Base-by-base conservation (phyloP, 2,329 filamentous ascomycete species). In the Xylariaceae sp. region DNA sequence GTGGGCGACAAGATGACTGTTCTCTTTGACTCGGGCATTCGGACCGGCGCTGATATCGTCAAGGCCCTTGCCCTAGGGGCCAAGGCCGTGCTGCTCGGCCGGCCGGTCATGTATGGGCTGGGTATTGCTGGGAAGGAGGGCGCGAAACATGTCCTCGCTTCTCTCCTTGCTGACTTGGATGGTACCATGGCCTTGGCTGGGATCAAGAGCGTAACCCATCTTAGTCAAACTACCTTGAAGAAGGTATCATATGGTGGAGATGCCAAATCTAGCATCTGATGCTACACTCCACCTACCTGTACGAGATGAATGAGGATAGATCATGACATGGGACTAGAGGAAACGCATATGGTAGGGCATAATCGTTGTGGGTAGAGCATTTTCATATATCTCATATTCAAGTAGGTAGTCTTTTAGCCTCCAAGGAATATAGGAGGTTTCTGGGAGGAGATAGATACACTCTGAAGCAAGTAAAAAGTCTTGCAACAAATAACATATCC, bases 11-110 rank as follows among this genome's bases (percentile, higher is more conserved):
- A 78, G 56, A 75, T 87, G n/a, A 81, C 81, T 0, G 76, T 90
- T 17, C 78, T 88, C 39, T 81, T 89, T 14, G 87, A 90, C 64
- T 80, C 63, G 66, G 86, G 85, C 0, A 78, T 87, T 28, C 78
- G 82, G n/a, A 76, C 81, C 29, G 85, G 84, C 1, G 81, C 82
- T 0, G 84, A 87, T 62, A 79, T 86, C 2, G 75, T 88, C 71
- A 84, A 84, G 62, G 82, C 81, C 2, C 65, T 79, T 74, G 60
- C 76, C 74, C 45, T 81, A 73, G 76, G 84, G 3, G 84, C 81
- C 5, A 36, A 36, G 33, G 33, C 33, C 33, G 33, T 36, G 8
- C 33, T 36, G 6, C 6, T 36, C 33, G 85, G 86, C 0, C 69
- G 86, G 4, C 76, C 87, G 3, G 87, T 82, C 78, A 76, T 88